Evolutionary conservation across 2,329 filamentous ascomycete species (phyloP), one percentile per base, ranked within the genome.

Genomic region (Pestalotiopsis sp.): DNA sequence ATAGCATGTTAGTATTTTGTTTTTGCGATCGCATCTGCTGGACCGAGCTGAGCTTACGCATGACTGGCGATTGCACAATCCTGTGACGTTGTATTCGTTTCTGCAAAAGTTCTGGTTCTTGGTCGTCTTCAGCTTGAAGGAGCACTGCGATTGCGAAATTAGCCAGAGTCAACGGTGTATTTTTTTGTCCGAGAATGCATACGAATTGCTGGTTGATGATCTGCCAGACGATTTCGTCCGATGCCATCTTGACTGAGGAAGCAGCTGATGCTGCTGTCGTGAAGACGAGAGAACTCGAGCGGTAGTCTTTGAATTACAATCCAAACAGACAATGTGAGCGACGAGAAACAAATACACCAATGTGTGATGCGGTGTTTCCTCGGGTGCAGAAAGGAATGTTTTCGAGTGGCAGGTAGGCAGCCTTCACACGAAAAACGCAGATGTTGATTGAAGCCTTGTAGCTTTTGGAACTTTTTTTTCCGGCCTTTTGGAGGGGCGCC

Each of bases 181-280:
- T 45, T 6, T 11, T 13, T 20, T 38, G 23, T 20, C 2, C 9
- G 31, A 13, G 6, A n/a, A 3, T 23, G 31, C 59, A 9, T 23
- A 62, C 59, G 36, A 68, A 64, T 36, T 78, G 93, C 82, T 96
- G 93, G 82, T 97, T 97, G 74, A 98, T 97, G 68, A 98, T 93
- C 80, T 95, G 91, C 96, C 96, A 99, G 72, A 98, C 92, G 73
- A 98, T 97, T 83, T 98, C 95, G 86, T 98, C 95, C 72, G 94
- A 97, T 69, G 93, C 90, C 93, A 96, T 97, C 68, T 69, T 82
- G 76, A 52, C 23, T 64, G 61, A 12, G 12, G n/a, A 13, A 45
- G 61, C 36, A 11, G 17, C 9, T 63, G 61, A 4, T 14, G 27
- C 20, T 14, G 38, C 61, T n/a, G 61, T 23, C 11, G 31, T 23